These are phyloP conservation scores for Solanum gandarillasii DNA, from an alignment of 257 asterid genomes.

Conservation along the genomic window DNA sequence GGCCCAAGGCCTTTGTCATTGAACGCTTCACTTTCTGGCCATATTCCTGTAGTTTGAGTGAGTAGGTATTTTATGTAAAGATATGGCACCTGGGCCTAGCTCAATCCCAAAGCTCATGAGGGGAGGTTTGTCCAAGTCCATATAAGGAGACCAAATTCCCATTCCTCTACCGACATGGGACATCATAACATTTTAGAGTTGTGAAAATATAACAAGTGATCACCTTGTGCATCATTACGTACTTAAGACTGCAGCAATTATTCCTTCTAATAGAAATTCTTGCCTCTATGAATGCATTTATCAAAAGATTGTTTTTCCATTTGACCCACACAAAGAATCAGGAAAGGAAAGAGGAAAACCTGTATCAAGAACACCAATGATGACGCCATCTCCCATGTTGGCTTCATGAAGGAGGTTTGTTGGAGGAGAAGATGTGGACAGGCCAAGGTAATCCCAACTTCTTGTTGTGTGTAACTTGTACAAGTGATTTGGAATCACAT, in stretches of 20 bases:
- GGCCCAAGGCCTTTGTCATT: slow-evolving; percentile 23
- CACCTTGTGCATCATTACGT: background rate
- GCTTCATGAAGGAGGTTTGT: background rate
- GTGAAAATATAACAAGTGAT: background rate
- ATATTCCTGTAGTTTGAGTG: slow-evolving; percentile 8
- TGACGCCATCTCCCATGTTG: background rate
- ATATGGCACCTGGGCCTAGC: too few species aligned
- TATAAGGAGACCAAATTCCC: too few species aligned
- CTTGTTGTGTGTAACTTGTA: background rate
- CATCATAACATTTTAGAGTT: background rate
- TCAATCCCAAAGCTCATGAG: too few species aligned
- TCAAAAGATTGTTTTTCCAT: background rate
- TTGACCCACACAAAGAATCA: background rate
- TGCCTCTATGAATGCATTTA: background rate
- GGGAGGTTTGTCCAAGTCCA: too few species aligned
- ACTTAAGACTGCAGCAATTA: background rate
- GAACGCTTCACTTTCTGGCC: slow-evolving; percentile 32
- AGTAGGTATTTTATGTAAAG: background rate
- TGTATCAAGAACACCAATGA: background rate
- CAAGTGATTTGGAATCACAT: background rate
- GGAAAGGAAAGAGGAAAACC: background rate
- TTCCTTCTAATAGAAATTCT: background rate
- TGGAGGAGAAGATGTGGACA: background rate
- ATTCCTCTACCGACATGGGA: too few species aligned
- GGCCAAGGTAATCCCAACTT: background rate